Evolutionary conservation across 176 grass and related monocot genomes (phyloP), one percentile per base, ranked within the genome.

Genomic region (Luzula sylvatica): DNA sequence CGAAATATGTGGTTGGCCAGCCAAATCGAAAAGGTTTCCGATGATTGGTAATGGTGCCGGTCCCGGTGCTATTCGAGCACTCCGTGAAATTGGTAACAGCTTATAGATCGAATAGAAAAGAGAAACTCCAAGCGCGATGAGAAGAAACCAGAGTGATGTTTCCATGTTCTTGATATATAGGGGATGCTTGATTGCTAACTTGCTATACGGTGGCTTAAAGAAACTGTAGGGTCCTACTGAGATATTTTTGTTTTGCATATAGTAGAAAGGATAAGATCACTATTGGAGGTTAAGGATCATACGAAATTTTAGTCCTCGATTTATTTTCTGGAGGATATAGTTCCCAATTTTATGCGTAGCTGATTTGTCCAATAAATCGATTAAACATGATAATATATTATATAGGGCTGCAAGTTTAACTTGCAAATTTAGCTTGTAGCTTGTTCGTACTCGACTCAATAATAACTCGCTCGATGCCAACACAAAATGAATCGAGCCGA

Each of bases 11-110:
- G 61, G 44, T 30, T 46, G 15, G 61, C 20, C 25, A 53, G 4
- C 23, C 0, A 65, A 32, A 7, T 48, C 14, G 11, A 49, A 27
- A 5, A 65, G 14, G 4, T 14, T 49, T 49, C 61, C 61, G 0
- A 65, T 18, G 11, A 65, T 20, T 12, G 61, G 61, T 9, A 28
- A 26, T 9, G 41, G 41, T 9, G 12, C n/a, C 19, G 61, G 61
- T 2, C 61, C 61, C 11, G 61, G 61, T 2, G 61, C 42, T 11
- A 51, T 20, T 2, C 20, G 21, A 26, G 21, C 3, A 26, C 14
- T 53, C 2, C 26, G 20, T 53, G 23, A 53, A 8, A 15, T 14
- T 53, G 21, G 7, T 8, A 53, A 14, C 6, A 53, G 13, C 21
- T 53, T 53, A 26, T 13, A 53, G 50, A 53, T 2, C 11, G 50